Evolutionary conservation across 164 flowering plant species (phyloP).

Genomic region (Sextonia rubra): DNA sequence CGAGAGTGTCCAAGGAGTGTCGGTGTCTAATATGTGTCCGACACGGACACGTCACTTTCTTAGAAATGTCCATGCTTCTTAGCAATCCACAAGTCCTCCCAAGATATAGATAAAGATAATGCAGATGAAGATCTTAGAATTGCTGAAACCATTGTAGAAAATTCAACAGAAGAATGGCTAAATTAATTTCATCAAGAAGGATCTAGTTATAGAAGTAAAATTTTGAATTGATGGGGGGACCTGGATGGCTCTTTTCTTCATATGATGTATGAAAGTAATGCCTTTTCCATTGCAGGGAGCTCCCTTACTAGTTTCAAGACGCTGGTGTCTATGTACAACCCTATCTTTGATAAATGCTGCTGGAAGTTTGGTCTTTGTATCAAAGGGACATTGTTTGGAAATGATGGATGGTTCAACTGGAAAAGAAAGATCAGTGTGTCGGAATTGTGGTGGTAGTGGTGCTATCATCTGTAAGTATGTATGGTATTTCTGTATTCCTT

Average conservation of each 20-base stretch:
- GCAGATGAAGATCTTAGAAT: too few species aligned
- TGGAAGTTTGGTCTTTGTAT: constrained; percentile 21
- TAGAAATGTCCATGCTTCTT: too few species aligned
- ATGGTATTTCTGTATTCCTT: background rate
- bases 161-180: too few species aligned
- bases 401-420: constrained; percentile 13
- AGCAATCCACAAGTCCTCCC: too few species aligned
- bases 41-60: too few species aligned
- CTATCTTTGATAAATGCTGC: constrained; percentile 39
- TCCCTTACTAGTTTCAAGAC: constrained; percentile 38
- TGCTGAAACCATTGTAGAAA: too few species aligned
- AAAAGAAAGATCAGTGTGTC: constrained; percentile 60
- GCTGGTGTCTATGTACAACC: constrained; percentile 58
- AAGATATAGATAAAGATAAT: too few species aligned
- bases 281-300: constrained; percentile 28
- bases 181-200: too few species aligned
- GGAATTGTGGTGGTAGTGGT: constrained; percentile 90
- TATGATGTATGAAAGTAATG: background rate
- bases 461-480: constrained; percentile 77
- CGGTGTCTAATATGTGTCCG: too few species aligned
- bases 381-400: constrained; percentile 44
- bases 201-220: too few species aligned
- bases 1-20: too few species aligned
- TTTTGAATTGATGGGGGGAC: background rate
- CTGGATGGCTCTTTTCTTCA: background rate